Evolutionary conservation across 2,329 filamentous ascomycete genomes (phyloP).

Genomic region (Lachnellula occidentalis): DNA sequence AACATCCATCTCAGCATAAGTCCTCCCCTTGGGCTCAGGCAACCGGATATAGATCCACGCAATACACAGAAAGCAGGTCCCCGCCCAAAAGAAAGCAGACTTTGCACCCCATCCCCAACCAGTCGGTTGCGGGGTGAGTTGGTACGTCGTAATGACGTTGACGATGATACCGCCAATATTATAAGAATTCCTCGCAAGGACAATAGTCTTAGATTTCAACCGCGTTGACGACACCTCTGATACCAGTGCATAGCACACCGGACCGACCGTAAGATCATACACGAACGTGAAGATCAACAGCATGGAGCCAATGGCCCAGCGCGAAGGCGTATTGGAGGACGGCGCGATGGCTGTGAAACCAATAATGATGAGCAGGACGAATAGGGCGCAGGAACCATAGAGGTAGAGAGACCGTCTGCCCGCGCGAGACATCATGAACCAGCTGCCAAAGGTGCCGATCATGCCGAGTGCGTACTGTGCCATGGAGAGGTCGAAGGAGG

Average conservation of each 20-base stretch:
- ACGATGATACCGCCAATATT: constrained; percentile 32
- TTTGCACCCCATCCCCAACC: constrained; percentile 35
- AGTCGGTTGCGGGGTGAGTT: constrained; percentile 38
- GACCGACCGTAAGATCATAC: constrained; percentile 41
- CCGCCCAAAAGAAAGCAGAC: constrained; percentile 39
- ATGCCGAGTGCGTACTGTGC: constrained; percentile 40
- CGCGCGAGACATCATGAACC: constrained; percentile 41
- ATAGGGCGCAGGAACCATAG: constrained; percentile 39
- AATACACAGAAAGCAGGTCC: constrained; percentile 34
- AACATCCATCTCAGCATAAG: constrained; percentile 79
- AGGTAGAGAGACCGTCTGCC: constrained; percentile 47
- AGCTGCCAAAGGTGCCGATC: constrained; percentile 45
- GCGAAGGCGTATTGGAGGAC: constrained; percentile 34
- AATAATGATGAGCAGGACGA: constrained; percentile 40
- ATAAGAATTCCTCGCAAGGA: constrained; percentile 42
- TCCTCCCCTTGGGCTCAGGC: constrained; percentile 55
- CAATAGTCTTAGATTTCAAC: constrained; percentile 84
- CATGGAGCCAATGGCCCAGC: constrained; percentile 41
- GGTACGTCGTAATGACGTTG: constrained; percentile 64
- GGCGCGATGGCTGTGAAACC: constrained; percentile 41
- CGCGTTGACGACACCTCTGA: constrained; percentile 39
- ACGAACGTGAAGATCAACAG: constrained; percentile 37
- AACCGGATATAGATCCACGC: constrained; percentile 36
- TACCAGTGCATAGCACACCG: constrained; percentile 39
- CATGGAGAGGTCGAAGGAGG: constrained; percentile 47